phyloP scores from a whole-genome alignment of 108 stramenopile genomes.

The Skeletonema menzelii region DNA sequence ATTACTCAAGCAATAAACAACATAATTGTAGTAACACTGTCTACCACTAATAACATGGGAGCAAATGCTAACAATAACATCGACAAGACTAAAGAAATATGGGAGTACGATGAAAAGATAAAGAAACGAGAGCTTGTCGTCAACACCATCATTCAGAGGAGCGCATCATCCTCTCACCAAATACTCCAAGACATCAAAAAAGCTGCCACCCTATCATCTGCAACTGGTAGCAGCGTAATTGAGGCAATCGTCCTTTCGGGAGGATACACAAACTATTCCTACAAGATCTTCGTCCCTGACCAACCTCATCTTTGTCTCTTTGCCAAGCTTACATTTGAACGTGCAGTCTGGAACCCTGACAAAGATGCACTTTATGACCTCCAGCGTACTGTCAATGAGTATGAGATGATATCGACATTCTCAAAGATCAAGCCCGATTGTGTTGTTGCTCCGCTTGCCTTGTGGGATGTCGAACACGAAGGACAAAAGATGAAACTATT shows the following conservation, averaged over 20 bases:
- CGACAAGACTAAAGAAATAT: neutral
- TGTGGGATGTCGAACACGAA: constrained; percentile 32
- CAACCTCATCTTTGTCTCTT: constrained; percentile 30
- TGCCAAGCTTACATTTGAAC: constrained; percentile 41
- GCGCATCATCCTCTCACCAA: constrained; percentile 10
- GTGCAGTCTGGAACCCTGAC: constrained; percentile 42
- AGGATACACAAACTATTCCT: constrained; percentile 39
- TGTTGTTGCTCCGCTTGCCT: constrained; percentile 31
- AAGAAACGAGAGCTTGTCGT: constrained; percentile 10
- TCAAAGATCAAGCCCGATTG: constrained; percentile 17
- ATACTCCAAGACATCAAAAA: constrained; percentile 14
- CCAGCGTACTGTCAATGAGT: constrained; percentile 37
- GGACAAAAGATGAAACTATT: constrained; percentile 52
- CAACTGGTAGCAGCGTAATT: constrained; percentile 14
- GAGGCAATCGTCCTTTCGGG: constrained; percentile 22
- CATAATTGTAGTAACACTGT: too few relatives aligned
- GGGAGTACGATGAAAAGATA: constrained; percentile 10
- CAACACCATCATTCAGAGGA: constrained; percentile 7
- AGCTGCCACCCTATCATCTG: neutral
- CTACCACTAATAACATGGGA: neutral
- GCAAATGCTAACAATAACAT: neutral
- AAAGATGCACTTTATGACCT: constrained; percentile 17
- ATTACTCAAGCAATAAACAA: too few relatives aligned
- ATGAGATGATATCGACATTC: constrained; percentile 25
- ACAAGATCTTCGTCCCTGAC: constrained; percentile 22